phyloP scores from a whole-genome alignment of 2,329 filamentous ascomycete species.

The Colletotrichum cuscutae region DNA sequence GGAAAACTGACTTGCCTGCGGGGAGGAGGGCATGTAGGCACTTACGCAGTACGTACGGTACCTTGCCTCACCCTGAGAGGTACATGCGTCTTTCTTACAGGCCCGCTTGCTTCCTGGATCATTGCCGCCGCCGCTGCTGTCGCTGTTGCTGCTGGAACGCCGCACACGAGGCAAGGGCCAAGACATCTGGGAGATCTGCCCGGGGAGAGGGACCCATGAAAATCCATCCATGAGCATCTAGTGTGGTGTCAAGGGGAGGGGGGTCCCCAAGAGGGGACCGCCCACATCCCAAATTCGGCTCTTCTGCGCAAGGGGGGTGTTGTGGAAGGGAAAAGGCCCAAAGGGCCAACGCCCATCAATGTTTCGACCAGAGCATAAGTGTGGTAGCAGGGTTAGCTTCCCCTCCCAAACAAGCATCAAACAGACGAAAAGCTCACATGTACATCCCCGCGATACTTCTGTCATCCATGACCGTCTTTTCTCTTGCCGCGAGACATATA shows the following conservation, averaged over 20 bases:
- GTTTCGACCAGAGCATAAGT: slow-evolving; percentile 53
- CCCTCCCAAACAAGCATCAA: slow-evolving; percentile 58
- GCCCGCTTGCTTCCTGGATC: slow-evolving; percentile 8
- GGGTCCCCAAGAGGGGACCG: slow-evolving; percentile 27
- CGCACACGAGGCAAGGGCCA: slow-evolving; percentile 27
- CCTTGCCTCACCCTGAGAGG: slow-evolving; percentile 6
- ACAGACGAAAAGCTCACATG: slow-evolving; percentile 42
- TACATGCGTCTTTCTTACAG: background rate
- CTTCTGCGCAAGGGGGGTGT: slow-evolving; percentile 21
- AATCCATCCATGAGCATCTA: slow-evolving; percentile 11
- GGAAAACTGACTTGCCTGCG: slow-evolving; percentile 5
- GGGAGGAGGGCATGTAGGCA: background rate
- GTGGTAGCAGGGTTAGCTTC: slow-evolving; percentile 37
- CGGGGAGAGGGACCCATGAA: slow-evolving; percentile 30
- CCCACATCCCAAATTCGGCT: slow-evolving; percentile 32
- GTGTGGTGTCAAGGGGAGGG: slow-evolving; percentile 5
- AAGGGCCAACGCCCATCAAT: slow-evolving; percentile 39
- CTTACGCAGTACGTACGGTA: background rate
- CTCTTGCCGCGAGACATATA: background rate
- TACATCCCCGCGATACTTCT: slow-evolving; percentile 10
- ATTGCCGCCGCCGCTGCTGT: slow-evolving; percentile 1
- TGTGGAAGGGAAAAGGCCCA: slow-evolving; percentile 1
- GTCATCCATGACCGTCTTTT: background rate
- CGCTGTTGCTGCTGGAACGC: slow-evolving; percentile 6
- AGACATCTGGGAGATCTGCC: slow-evolving; percentile 35